Base-by-base conservation (phyloP, 805 yeast genomes). In the Wickerhamomyces rabaulensis region DNA sequence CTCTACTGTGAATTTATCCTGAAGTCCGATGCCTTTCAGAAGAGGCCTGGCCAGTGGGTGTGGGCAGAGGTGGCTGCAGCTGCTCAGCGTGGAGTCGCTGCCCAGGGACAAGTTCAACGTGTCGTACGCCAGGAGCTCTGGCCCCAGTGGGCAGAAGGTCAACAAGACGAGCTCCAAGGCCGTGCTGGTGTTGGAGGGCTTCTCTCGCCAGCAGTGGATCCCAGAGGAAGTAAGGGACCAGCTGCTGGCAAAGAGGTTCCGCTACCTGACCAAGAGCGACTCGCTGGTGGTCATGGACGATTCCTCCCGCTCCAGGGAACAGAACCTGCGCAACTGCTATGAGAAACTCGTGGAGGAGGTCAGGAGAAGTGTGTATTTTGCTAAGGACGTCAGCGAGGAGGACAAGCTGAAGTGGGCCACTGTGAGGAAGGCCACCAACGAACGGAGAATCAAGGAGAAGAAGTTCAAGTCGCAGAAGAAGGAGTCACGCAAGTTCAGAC, bases 71-170 rank as follows among this genome's bases (percentile, higher is more conserved):
- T 29, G 35, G 35, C 9, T 29, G 6, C 7, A 15, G 9, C 9
- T 6, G 16, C 17, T 29, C 16, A 29, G 6, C 17, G 17, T 29
- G 6, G 35, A 33, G 6, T 16, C 36, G 6, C 10, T 33, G 3
- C 36, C 36, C 4, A 33, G 9, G 12, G 20, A 16, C 16, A 33
- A 33, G 9, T 83, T 83, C 54, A 64, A 66, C 2, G 58, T 75
- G 2, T 52, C 70, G 4, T 83, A 65, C 57, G 69, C 79, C 44
- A 63, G 91, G 48, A 76, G 94, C 0, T 78, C 90, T 29, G 95
- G 95, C 0, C 88, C 95, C 0, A 95, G 96, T 1, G 96, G 96
- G 0, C 95, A 87, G 55, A 84, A 88, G 57, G 95, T 88, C 10
- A 87, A 87, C 62, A 87, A 87, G 55, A 72, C 67, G 47, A 72